phyloP scores from a whole-genome alignment of 75 land plant genomes.

The Cupressus sempervirens region DNA sequence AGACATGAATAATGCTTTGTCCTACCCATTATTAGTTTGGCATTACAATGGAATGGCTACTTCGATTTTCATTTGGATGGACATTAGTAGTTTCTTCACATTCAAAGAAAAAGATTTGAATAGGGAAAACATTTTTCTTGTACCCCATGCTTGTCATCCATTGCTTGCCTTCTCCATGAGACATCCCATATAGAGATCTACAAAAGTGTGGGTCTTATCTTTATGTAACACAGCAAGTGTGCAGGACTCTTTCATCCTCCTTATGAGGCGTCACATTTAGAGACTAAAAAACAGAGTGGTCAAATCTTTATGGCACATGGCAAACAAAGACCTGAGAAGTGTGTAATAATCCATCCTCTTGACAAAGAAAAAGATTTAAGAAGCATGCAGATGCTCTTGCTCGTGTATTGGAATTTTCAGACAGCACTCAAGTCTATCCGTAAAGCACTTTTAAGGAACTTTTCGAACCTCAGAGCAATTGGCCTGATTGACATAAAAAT shows the following conservation, averaged over 20 bases:
- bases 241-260: no score
- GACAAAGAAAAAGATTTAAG: neutral
- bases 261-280: neutral
- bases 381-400: no score
- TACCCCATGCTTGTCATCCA: neutral
- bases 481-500: neutral
- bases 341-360: neutral
- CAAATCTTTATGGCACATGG: neutral
- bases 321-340: no score
- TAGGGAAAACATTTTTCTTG: neutral
- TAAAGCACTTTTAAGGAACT: no score
- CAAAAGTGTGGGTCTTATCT: no score
- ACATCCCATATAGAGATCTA: no score
- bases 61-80: no score
- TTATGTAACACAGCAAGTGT: no score
- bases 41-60: neutral
- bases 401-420: neutral
- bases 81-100: neutral
- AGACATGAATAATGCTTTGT: neutral
- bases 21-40: neutral
- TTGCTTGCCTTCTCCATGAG: neutral
- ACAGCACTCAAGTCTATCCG: neutral
- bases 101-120: neutral
- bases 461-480: neutral
- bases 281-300: no score